Evolutionary conservation across 306 rosid species (phyloP).

Genomic region (Senna tora): DNA sequence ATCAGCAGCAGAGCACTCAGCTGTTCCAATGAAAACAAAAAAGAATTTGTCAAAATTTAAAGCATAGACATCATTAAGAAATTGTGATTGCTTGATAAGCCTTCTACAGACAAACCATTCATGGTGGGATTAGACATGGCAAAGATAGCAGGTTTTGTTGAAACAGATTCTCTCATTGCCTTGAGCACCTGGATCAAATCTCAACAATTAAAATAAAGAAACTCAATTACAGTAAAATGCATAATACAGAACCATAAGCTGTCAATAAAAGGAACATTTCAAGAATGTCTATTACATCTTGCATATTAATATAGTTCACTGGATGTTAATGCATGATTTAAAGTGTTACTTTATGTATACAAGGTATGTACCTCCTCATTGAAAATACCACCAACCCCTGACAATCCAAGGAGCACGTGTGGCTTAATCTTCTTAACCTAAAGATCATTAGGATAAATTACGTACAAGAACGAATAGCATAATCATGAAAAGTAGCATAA

Average conservation of each 20-base stretch:
- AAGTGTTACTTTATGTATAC: conserved; percentile 24
- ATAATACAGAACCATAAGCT: conserved; percentile 29
- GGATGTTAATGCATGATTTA: conserved; percentile 18
- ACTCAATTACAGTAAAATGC: conserved; percentile 33
- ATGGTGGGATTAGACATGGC: conserved; percentile 99
- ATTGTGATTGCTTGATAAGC: conserved; percentile 38
- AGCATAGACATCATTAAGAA: conserved; percentile 36
- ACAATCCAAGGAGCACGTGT: conserved; percentile 93
- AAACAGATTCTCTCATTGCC: conserved; percentile 93
- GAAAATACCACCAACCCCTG: conserved; percentile 98
- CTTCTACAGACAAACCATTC: conserved; percentile 78
- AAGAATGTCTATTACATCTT: conserved; percentile 30
- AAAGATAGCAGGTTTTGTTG: conserved; percentile 92
- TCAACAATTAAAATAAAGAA: conserved; percentile 45
- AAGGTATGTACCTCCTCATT: conserved; percentile 73
- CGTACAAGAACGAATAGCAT: conserved; percentile 18
- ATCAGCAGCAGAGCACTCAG: conserved; percentile 95
- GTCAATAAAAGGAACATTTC: conserved; percentile 37
- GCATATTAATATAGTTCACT: conserved; percentile 16
- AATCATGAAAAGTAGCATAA: conserved; percentile 26
- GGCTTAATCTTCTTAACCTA: conserved; percentile 95
- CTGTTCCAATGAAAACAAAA: conserved; percentile 51
- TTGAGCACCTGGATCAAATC: conserved; percentile 76
- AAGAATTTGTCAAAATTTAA: conserved; percentile 29
- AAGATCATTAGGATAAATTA: conserved; percentile 34